phyloP scores from a whole-genome alignment of 805 yeast species.

The Nakazawaea populi region DNA sequence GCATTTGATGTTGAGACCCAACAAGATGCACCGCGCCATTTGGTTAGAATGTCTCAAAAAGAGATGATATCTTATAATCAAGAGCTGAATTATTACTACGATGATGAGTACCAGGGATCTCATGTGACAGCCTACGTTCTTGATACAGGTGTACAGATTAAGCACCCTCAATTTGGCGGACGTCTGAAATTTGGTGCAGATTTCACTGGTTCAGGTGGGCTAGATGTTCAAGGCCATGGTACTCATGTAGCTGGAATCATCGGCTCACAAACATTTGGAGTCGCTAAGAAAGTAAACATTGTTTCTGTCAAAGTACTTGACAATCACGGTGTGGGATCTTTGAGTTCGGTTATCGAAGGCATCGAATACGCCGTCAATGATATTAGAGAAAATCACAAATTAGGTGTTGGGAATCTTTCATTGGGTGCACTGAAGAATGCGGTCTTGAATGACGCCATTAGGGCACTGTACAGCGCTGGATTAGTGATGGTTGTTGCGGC shows the following conservation, averaged over 20 bases:
- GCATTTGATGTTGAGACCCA: constrained; percentile 46
- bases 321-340: constrained; percentile 60
- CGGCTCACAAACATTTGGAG: constrained; percentile 77
- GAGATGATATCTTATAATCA: constrained; percentile 20
- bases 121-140: constrained; percentile 70
- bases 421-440: constrained; percentile 68
- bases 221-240: constrained; percentile 81
- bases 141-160: constrained; percentile 73
- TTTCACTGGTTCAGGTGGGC: constrained; percentile 50
- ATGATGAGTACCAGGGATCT: constrained; percentile 41
- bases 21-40: constrained; percentile 43
- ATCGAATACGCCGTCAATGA: constrained; percentile 66
- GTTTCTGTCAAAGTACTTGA: constrained; percentile 75
- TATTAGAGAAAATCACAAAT: constrained; percentile 26
- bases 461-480: constrained; percentile 70
- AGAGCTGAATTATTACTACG: constrained; percentile 40
- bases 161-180: constrained; percentile 59
- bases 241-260: constrained; percentile 90
- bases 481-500: constrained; percentile 76
- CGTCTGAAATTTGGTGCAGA: constrained; percentile 57
- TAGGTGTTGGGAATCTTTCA: constrained; percentile 74
- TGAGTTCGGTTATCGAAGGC: constrained; percentile 60
- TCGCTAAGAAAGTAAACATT: constrained; percentile 62
- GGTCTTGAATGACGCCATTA: constrained; percentile 68
- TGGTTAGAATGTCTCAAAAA: constrained; percentile 56